Percentiles rank a stretch among this genome's conserved stretches.
Conservation (phyloP, 176 grass and related monocot species). For the Aechmea fasciata region DNA sequence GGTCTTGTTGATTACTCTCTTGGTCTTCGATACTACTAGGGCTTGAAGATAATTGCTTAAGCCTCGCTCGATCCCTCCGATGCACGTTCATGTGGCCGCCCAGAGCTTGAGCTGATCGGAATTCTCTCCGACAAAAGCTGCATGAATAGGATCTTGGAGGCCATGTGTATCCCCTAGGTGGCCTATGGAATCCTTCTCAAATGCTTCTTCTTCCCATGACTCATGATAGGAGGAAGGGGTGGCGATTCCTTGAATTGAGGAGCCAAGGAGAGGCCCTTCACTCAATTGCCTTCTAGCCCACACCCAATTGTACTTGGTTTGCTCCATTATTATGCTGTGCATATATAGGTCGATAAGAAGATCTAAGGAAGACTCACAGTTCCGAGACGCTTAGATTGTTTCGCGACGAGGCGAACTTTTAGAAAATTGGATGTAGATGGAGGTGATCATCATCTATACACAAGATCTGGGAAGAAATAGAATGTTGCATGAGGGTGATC, state of each 20-base stretch:
- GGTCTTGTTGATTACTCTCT: neutral
- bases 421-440: neutral
- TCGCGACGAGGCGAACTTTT: neutral
- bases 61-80: slow-evolving; percentile 64
- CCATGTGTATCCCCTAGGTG: slow-evolving; percentile 55
- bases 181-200: slow-evolving; percentile 41
- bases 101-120: slow-evolving; percentile 61
- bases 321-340: neutral
- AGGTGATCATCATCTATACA: neutral
- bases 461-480: no score
- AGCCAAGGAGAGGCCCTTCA: neutral
- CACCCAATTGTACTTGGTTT: neutral
- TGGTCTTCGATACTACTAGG: neutral
- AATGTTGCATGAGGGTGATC: neutral
- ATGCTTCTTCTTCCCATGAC: slow-evolving; percentile 62
- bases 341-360: neutral
- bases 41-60: slow-evolving; percentile 38
- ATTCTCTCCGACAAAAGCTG: slow-evolving; percentile 63
- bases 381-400: no score
- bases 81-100: slow-evolving; percentile 77
- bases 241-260: neutral
- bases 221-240: neutral
- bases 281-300: neutral
- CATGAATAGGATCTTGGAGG: slow-evolving; percentile 74
- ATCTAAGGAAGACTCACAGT: neutral